Base-by-base conservation (phyloP, 176 grass and related monocot species). In the Oryza australiensis region DNA sequence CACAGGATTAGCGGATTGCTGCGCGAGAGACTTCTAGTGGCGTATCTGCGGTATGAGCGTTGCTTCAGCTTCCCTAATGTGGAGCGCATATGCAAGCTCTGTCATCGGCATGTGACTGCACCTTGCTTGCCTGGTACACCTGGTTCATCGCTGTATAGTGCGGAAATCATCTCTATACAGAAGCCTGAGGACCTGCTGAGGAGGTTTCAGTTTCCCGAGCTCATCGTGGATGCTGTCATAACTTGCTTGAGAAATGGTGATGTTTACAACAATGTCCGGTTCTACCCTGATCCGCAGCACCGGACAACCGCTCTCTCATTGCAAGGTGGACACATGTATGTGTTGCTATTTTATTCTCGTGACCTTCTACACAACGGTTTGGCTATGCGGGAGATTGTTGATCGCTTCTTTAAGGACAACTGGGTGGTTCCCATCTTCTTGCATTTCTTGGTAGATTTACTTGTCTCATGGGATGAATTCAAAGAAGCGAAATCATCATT, bases 391-490 rank as follows among this genome's bases (percentile, higher is more conserved):
- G 92, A 92, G 81, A 88, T 89, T 72, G 77, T 92, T 65, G 89
- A 92, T 72, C 73, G 82, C 1, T 91, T 91, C 86, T 94, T 94
- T 40, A 91, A 89, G 73, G 92, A 91, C 67, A 89, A 83, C 60
- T 94, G 89, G 92, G 78, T 94, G 68, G 84, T 89, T 83, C 92
- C 87, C 10, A 79, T 92, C 68, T 85, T 94, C 78, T 85, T 87
- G 77, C 87, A 94, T 87, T 92, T 85, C 84, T 89, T 57, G 41
- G 89, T 85, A 16, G 89, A 94, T 81, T 78, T 94, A 70, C 55
- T 92, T 83, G 78, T 85, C 33, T 83, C 92, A 67, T 94, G 92
- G 93, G 89, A 94, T 84, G 74, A 74, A 35, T 92, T 86, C 74
- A 87, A 81, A 86, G 93, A 94, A 83, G 93, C 89, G 24, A 94